A percentile compares a stretch with the other conserved stretches of the same genome.
Evolutionary conservation across 371 early-diverging fungal genomes (phyloP).

Genomic region (Homolaphlyctis polyrhiza): DNA sequence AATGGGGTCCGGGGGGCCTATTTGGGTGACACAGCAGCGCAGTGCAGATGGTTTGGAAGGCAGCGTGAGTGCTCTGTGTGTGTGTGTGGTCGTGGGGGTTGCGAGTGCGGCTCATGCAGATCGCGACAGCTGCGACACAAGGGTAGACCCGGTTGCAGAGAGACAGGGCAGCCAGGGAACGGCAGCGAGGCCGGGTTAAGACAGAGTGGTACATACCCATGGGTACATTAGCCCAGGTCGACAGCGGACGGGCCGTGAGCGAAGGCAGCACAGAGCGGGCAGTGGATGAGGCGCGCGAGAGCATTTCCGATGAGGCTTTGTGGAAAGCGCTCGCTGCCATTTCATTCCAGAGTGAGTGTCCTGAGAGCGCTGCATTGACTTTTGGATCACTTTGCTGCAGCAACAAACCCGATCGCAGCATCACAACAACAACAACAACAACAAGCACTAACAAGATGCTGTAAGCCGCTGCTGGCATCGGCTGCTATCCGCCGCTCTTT

Average conservation of each 20-base stretch:
- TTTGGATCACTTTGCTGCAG: too few relatives aligned
- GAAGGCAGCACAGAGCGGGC: not conserved
- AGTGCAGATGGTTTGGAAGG: not conserved
- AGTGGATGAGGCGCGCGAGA: not conserved
- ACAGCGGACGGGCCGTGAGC: not conserved
- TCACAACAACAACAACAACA: too few relatives aligned
- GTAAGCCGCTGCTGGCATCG: too few relatives aligned
- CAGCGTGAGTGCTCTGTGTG: not conserved
- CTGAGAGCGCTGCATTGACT: too few relatives aligned
- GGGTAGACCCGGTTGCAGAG: too few relatives aligned
- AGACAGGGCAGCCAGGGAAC: not conserved
- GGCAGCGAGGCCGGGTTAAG: too few relatives aligned
- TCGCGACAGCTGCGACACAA: not conserved
- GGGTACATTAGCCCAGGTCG: slow-evolving; percentile 2
- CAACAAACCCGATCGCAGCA: too few relatives aligned
- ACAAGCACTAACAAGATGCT: too few relatives aligned
- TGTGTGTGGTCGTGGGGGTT: not conserved
- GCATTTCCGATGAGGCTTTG: not conserved
- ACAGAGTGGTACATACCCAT: slow-evolving; percentile 3
- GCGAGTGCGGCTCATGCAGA: not conserved
- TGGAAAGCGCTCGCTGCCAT: too few relatives aligned
- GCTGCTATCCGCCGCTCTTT: too few relatives aligned
- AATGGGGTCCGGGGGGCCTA: slow-evolving; percentile 93
- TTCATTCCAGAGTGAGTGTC: too few relatives aligned
- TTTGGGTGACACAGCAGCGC: not conserved